Conservation (phyloP, 179 eudicot genomes). For the Actinidia arguta region DNA sequence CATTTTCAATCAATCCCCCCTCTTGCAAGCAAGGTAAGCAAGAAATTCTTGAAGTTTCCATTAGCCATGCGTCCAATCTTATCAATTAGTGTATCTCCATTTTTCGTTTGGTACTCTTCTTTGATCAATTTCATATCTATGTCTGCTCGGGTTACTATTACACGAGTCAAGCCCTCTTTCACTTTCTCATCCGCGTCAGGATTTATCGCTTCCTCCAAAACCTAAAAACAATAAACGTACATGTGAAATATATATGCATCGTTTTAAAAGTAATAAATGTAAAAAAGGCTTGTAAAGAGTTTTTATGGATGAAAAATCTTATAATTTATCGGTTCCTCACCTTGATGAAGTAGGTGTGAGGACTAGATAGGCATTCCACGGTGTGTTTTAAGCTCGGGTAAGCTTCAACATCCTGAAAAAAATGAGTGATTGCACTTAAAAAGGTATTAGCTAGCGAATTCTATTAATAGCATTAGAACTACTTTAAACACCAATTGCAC, state of each 20-base stretch:
- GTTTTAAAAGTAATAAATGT: neutral
- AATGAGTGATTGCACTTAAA: neutral
- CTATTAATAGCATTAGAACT: neutral
- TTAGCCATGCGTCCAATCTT: conserved; percentile 56
- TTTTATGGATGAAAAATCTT: neutral
- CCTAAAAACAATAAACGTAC: conserved; percentile 33
- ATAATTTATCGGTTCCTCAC: conserved; percentile 29
- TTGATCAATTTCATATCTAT: conserved; percentile 58
- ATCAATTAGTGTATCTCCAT: conserved; percentile 42
- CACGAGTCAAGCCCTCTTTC: conserved; percentile 71
- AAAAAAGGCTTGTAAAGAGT: neutral
- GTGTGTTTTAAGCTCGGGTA: conserved; percentile 42
- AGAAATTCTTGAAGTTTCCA: conserved; percentile 80
- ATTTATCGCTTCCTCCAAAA: conserved; percentile 55
- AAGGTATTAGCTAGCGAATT: neutral
- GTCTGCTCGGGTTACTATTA: conserved; percentile 68
- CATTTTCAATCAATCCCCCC: conserved; percentile 1
- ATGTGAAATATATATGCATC: neutral
- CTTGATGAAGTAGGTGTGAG: conserved; percentile 64
- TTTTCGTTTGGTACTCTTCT: conserved; percentile 46
- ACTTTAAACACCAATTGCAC: neutral
- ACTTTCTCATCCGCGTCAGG: conserved; percentile 56
- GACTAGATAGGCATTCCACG: conserved; percentile 60
- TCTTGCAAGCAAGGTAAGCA: conserved; percentile 58
- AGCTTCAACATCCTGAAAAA: conserved; percentile 55